A percentile compares a stretch with the other conserved stretches of the same genome.
Evolutionary conservation across 2,329 filamentous ascomycete genomes (phyloP).

Genomic region (Bipolaris sorokiniana): DNA sequence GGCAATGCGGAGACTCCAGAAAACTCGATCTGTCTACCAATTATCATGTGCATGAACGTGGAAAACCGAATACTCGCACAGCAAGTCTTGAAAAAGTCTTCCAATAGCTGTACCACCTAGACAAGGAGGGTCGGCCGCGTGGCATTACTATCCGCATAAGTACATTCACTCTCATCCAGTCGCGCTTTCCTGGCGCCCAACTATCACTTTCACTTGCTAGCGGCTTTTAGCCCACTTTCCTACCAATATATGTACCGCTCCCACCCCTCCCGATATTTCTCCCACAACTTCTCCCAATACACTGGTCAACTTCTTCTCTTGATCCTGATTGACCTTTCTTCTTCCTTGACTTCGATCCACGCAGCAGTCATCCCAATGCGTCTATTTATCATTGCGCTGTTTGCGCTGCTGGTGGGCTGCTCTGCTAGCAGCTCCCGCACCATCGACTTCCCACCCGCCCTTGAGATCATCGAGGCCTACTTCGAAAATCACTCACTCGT

Average conservation of each 20-base stretch:
- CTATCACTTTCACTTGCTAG: background rate
- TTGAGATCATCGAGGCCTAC: constrained; percentile 17
- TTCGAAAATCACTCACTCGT: background rate
- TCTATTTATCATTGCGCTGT: background rate
- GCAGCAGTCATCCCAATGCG: background rate
- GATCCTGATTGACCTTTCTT: background rate
- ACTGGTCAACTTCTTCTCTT: background rate
- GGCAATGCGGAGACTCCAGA: too few species aligned
- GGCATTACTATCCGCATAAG: background rate
- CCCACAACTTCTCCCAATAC: background rate
- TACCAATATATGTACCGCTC: background rate
- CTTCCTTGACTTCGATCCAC: background rate
- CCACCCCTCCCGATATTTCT: background rate
- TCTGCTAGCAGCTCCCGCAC: background rate
- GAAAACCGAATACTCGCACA: too few species aligned
- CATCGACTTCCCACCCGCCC: constrained; percentile 7
- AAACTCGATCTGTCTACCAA: too few species aligned
- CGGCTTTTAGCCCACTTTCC: background rate
- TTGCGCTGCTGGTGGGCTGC: background rate
- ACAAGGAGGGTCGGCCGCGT: too few species aligned
- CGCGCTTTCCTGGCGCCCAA: background rate
- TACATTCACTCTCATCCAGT: background rate
- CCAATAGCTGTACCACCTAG: too few species aligned
- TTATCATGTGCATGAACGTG: too few species aligned
- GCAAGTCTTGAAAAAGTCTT: too few species aligned